These are phyloP conservation scores for Hordeum pubiflorum DNA, from an alignment of 202 grass and related monocot genomes.

Conservation along the genomic window DNA sequence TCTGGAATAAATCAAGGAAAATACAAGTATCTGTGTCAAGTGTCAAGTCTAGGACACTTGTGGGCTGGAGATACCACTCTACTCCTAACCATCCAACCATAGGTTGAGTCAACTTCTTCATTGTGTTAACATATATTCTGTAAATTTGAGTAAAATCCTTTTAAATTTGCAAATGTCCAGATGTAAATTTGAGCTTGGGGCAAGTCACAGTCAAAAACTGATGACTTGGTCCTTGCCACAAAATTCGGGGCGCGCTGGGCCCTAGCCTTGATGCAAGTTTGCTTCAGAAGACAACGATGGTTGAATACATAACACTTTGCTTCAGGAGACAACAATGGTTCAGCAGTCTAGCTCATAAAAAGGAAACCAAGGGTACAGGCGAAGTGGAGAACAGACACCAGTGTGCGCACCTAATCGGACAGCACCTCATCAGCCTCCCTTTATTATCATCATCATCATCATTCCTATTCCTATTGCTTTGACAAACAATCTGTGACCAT, in stretches of 20 bases:
- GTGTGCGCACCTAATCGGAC: slow-evolving; percentile 15
- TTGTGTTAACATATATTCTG: no score
- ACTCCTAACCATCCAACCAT: no score
- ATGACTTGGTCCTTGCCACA: background rate
- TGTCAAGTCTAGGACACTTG: no score
- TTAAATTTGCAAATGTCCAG: no score
- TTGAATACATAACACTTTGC: background rate
- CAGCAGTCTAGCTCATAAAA: slow-evolving; percentile 14
- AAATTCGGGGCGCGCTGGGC: background rate
- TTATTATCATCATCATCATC: background rate
- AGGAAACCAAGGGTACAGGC: background rate
- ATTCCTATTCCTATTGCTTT: slow-evolving; percentile 33
- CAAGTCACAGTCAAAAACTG: background rate
- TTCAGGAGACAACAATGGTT: slow-evolving; percentile 8
- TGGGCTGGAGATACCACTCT: no score
- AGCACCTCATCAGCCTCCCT: slow-evolving; percentile 33
- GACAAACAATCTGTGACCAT: slow-evolving; percentile 39
- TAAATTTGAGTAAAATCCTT: no score
- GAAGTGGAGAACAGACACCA: slow-evolving; percentile 8
- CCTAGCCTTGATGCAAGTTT: background rate
- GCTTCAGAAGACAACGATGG: background rate
- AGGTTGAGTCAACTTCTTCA: no score
- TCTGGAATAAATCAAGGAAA: no score
- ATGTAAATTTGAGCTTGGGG: background rate
- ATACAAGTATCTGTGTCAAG: no score